Base-by-base conservation (phyloP, 208 protist genomes). In the Plasmodiophora brassicae region DNA sequence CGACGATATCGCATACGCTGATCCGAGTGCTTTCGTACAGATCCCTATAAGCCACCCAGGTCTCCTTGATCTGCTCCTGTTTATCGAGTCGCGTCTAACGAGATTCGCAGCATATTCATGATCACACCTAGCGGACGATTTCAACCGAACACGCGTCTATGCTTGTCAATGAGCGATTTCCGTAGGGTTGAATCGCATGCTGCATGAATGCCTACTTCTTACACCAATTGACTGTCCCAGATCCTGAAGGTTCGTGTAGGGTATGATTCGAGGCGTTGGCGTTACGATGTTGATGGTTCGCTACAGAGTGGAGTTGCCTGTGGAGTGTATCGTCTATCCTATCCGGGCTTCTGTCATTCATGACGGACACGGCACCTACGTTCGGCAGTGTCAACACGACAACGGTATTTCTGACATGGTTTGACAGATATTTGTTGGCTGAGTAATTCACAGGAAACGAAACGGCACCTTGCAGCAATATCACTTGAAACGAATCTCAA, bases 21-120 rank as follows among this genome's bases (percentile, higher is more conserved):
- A 57, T 28, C 25, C 14, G 50, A n/a, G n/a, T n/a, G n/a, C n/a
- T n/a, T n/a, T 57, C 20, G 25, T 57, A 57, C 25, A 57, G 50
- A 57, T 57, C 50, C 50, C 14, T 57, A 57, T 57, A 57, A 57
- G 50, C 50, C 50, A 28, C 50, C 50, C 14, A 57, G 50, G 50
- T 57, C 20, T 57, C 20, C 25, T 14, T 25, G 14, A 28, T 57
- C 25, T 14, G n/a, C n/a, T n/a, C n/a, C n/a, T n/a, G n/a, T n/a
- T n/a, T n/a, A n/a, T n/a, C n/a, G n/a, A n/a, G n/a, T n/a, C n/a
- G n/a, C n/a, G n/a, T n/a, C n/a, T n/a, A n/a, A n/a, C n/a, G n/a
- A n/a, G n/a, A n/a, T n/a, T 71, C 93, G 92, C 36, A 36, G 86
- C 20, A 93, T 94, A 43, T 50, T 86, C n/a, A 94, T 94, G 92